Base-by-base conservation (phyloP, 2,329 filamentous ascomycete genomes). In the Fusarium sp. region DNA sequence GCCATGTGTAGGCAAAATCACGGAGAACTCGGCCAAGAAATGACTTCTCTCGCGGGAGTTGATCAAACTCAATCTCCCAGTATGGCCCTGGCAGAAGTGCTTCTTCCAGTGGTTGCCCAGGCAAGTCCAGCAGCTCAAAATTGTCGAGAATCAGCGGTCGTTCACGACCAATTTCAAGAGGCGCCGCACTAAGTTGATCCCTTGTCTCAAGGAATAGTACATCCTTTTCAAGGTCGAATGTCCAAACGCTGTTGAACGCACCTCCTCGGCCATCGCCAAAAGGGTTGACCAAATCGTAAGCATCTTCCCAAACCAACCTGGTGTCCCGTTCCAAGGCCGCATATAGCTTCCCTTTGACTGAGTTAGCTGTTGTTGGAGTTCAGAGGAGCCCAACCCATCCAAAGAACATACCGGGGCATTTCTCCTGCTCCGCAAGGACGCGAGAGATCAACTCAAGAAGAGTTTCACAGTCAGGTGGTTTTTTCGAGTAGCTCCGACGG, bases 1-100 rank as follows among this genome's bases (percentile, higher is more conserved):
- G 77, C 77, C 74, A 77, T 10, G 47, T 57, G 33, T 69, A 60
- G 1, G 54, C 60, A 70, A 78, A 76, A 38, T 77, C 74, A 45
- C 25, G 27, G 3, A 78, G 45, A 0, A 77, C n/a, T 6, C 42
- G 50, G 4, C 69, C 68, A n/a, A 76, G 33, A 18, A 77, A 75
- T 40, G 65, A 16, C 14, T 22, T 71, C 27, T 22, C 7, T 16
- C 68, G 35, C 2, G 63, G 62, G 18, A 42, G 0, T 2, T 3
- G 2, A 9, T 71, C 11, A 7, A 71, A 7, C 20, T 71, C 40
- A 16, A 69, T 70, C 9, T 72, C 63, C 75, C 72, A 77, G 59
- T 70, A 71, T 2, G 65, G 73, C n/a, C 7, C 63, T 58, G 65
- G 54, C 5, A 71, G 45, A 56, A 10, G 25, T 16, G 38, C 2